These are phyloP conservation scores for Rhodotorula toruloides DNA, from an alignment of 768 basidiomycete species.

Conservation along the genomic window DNA sequence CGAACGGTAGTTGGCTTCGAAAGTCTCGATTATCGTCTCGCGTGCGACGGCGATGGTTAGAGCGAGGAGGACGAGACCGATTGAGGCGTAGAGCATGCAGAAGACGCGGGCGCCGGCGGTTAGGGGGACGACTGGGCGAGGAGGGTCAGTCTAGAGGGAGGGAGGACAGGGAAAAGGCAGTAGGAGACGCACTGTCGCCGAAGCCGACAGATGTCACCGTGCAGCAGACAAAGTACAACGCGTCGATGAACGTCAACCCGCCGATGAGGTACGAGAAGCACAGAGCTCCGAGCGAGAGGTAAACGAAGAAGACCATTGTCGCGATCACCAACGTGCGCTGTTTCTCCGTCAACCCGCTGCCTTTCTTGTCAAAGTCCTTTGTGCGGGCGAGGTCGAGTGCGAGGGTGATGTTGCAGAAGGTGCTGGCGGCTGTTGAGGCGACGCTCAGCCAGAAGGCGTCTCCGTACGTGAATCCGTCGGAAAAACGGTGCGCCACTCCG, in stretches of 20 bases:
- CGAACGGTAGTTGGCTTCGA: constrained; percentile 54
- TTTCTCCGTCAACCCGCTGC: constrained; percentile 63
- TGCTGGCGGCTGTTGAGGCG: constrained; percentile 65
- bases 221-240: constrained; percentile 54
- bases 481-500: constrained; percentile 58
- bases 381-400: constrained; percentile 60
- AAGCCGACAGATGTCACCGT: constrained; percentile 58
- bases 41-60: constrained; percentile 23
- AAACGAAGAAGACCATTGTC: constrained; percentile 66
- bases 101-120: constrained; percentile 11
- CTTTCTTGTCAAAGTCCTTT: constrained; percentile 54
- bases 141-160: not conserved
- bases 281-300: constrained; percentile 68
- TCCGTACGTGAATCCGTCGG: constrained; percentile 63
- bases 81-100: constrained; percentile 39
- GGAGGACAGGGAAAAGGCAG: constrained; percentile 6
- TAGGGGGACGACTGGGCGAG: not conserved
- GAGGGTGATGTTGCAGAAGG: constrained; percentile 63
- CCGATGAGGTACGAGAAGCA: constrained; percentile 48
- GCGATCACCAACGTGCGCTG: constrained; percentile 72
- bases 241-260: constrained; percentile 47
- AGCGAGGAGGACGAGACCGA: constrained; percentile 38
- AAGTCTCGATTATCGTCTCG: constrained; percentile 52
- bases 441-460: constrained; percentile 60
- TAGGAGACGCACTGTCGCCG: constrained; percentile 20